phyloP scores from a whole-genome alignment of 495 filamentous ascomycete species.

The Penicillium daleae region DNA sequence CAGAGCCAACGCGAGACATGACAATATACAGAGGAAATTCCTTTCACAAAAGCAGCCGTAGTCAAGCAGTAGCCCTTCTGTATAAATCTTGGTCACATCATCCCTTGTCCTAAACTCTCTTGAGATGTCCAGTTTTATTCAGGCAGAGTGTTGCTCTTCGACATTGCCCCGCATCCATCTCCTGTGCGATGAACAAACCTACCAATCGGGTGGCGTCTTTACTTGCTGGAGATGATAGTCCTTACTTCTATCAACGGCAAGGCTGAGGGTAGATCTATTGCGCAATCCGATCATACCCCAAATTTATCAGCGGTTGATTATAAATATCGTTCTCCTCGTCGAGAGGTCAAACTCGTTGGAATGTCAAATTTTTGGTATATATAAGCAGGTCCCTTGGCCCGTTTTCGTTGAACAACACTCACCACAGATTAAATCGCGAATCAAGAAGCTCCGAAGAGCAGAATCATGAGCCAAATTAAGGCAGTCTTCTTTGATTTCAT shows the following conservation, averaged over 20 bases:
- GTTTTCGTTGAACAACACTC: not conserved
- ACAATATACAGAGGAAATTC: no score
- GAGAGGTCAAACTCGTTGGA: no score
- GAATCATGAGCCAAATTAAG: slow-evolving; percentile 29
- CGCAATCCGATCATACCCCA: not conserved
- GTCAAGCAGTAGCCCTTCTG: no score
- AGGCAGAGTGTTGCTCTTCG: no score
- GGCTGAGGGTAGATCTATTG: not conserved
- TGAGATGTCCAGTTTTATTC: no score
- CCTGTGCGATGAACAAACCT: not conserved
- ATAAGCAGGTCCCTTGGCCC: no score
- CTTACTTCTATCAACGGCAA: not conserved
- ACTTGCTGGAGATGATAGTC: not conserved
- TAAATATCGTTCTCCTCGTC: not conserved
- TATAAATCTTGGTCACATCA: no score
- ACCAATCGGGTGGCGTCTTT: not conserved
- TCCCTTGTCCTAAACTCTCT: no score
- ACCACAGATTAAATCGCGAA: not conserved
- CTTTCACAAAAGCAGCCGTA: no score
- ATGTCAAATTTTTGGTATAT: no score
- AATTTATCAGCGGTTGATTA: not conserved
- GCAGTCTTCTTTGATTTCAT: slow-evolving; percentile 50
- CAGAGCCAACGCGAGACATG: no score
- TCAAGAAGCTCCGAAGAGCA: not conserved
- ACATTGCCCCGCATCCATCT: not conserved